phyloP scores from a whole-genome alignment of 139 green algal genomes.

The Yamagishiella unicocca region DNA sequence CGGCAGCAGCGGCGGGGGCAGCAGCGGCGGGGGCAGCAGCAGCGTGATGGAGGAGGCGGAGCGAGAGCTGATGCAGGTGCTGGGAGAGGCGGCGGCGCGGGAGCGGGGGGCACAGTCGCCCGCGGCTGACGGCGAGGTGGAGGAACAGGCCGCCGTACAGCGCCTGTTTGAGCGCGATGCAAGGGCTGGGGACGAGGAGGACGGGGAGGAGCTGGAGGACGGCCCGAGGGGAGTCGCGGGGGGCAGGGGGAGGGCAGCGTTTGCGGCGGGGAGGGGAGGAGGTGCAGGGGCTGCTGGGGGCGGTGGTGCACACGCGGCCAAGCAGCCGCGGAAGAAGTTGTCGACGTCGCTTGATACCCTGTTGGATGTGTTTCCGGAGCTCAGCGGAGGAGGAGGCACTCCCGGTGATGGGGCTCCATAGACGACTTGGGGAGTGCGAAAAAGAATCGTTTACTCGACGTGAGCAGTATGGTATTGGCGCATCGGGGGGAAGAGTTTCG shows the following conservation, averaged over 20 bases:
- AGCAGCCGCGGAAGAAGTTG: not conserved
- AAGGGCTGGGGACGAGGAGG: not conserved
- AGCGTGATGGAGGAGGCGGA: not conserved
- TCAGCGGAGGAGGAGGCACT: too few relatives aligned
- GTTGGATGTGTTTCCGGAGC: conserved; percentile 24
- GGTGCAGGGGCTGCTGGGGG: not conserved
- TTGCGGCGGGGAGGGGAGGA: not conserved
- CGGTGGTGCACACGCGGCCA: too few relatives aligned
- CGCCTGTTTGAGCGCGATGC: not conserved
- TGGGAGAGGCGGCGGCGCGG: not conserved
- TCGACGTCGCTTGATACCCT: not conserved
- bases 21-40: not conserved
- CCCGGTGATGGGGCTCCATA: too few relatives aligned
- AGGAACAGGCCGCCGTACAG: not conserved
- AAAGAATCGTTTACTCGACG: too few relatives aligned
- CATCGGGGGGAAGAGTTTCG: too few relatives aligned
- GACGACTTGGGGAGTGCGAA: too few relatives aligned
- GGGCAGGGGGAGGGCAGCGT: not conserved
- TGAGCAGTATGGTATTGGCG: too few relatives aligned
- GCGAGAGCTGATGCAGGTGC: not conserved
- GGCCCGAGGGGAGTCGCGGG: not conserved
- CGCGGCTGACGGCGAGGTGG: not conserved
- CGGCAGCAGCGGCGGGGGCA: not conserved
- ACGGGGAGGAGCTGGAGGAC: not conserved
- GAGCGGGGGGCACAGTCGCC: too few relatives aligned